A percentile compares a stretch with the other conserved stretches of the same genome.
These are phyloP conservation scores for Trichoderma endophyticum DNA, from an alignment of 2,329 filamentous ascomycete genomes.

Conservation along the genomic window DNA sequence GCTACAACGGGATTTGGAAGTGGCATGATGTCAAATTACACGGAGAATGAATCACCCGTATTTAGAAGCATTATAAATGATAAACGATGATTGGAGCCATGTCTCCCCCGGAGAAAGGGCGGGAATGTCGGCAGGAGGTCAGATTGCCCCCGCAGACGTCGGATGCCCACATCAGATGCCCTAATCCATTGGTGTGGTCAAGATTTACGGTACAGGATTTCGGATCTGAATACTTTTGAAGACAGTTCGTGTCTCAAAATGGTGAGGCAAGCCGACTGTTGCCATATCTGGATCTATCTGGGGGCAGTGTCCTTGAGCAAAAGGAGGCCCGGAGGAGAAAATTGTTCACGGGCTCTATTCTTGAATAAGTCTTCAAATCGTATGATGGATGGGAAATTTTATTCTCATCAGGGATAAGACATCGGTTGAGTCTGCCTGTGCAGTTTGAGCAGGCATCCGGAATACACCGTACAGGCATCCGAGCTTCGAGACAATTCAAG, in stretches of 20 bases:
- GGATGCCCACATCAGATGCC: background rate
- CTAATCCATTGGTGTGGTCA: background rate
- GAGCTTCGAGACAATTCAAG: conserved; percentile 4
- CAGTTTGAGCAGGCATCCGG: background rate
- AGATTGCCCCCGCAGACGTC: background rate
- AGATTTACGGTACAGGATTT: too few species aligned
- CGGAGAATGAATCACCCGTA: background rate
- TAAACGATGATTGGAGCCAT: background rate
- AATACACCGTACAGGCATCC: background rate
- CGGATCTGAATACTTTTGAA: background rate
- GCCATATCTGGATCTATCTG: background rate
- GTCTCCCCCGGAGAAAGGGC: background rate
- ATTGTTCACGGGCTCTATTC: background rate
- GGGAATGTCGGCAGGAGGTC: background rate
- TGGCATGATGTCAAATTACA: background rate
- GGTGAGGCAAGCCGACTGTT: background rate
- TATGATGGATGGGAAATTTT: background rate
- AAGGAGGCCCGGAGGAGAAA: background rate
- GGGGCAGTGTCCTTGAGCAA: background rate
- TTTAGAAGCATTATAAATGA: background rate
- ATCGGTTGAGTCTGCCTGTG: background rate
- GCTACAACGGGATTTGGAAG: background rate
- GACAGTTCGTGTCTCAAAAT: background rate
- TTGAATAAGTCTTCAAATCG: background rate
- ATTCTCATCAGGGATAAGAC: background rate